Conservation (phyloP, 257 asterid genomes). For the Prunella vulgaris region DNA sequence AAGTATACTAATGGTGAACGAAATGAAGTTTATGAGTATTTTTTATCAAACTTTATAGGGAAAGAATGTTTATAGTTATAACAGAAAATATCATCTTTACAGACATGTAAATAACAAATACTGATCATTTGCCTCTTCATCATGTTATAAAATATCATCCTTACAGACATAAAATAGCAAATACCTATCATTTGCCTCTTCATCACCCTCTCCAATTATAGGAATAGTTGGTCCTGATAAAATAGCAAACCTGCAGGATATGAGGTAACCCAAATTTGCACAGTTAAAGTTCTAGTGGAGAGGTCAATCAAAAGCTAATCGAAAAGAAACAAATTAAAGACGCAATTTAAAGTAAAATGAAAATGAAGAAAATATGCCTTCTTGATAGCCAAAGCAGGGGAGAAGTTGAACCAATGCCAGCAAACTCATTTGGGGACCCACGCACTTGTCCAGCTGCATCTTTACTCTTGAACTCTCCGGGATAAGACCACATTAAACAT, state of each 20-base stretch:
- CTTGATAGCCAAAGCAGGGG: constrained; percentile 97
- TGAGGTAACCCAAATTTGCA: constrained; percentile 4
- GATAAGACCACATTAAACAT: constrained; percentile 98
- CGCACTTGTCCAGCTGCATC: constrained; percentile 99
- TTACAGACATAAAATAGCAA: not conserved
- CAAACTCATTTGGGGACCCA: constrained; percentile 96
- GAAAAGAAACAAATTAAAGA: constrained; percentile 7
- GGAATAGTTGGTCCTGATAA: constrained; percentile 98
- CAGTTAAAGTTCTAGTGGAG: constrained; percentile 6
- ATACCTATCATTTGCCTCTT: constrained; percentile 99
- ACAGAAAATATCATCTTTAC: not conserved
- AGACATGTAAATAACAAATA: constrained; percentile 21
- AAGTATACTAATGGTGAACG: not conserved
- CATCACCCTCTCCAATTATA: constrained; percentile 93
- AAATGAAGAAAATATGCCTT: constrained; percentile 45
- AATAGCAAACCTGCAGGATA: constrained; percentile 69
- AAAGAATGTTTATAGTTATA: not conserved
- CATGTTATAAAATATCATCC: not conserved
- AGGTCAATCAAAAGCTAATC: constrained; percentile 16
- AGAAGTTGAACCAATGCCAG: constrained; percentile 95
- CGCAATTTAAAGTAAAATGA: constrained; percentile 1
- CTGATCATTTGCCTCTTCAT: constrained; percentile 99
- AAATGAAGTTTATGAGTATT: not conserved
- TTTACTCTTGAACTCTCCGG: constrained; percentile 98
- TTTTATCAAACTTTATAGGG: not conserved